A percentile compares a stretch with the other conserved stretches of the same genome.
Evolutionary conservation across 2,329 filamentous ascomycete genomes (phyloP).

Genomic region (Aureobasidium sp.): DNA sequence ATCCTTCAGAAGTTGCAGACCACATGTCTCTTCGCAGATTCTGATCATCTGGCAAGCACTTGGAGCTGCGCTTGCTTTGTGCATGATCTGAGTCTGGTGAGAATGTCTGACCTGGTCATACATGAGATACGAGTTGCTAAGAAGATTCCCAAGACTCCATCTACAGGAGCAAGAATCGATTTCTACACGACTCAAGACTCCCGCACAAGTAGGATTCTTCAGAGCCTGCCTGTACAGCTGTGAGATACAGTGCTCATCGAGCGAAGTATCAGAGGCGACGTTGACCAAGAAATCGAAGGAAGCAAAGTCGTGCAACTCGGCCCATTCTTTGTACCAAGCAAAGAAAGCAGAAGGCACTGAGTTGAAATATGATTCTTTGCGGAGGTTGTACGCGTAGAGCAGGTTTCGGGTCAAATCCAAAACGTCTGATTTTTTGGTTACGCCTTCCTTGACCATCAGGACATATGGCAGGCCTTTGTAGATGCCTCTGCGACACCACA

Average conservation of each 20-base stretch:
- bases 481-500: constrained; percentile 33
- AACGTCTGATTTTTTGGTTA: constrained; percentile 44
- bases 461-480: constrained; percentile 41
- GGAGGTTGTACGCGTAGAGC: constrained; percentile 40
- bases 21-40: constrained; percentile 38
- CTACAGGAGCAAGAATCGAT: constrained; percentile 37
- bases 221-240: constrained; percentile 33
- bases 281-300: constrained; percentile 15
- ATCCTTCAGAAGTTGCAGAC: constrained; percentile 27
- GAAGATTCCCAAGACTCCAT: constrained; percentile 34
- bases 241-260: constrained; percentile 37
- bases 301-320: constrained; percentile 1
- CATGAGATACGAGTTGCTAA: constrained; percentile 28
- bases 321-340: constrained; percentile 5
- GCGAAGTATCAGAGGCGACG: constrained; percentile 34
- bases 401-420: constrained; percentile 43
- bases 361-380: constrained; percentile 24
- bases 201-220: constrained; percentile 35
- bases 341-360: constrained; percentile 11
- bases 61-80: constrained; percentile 42
- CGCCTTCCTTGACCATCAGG: constrained; percentile 42
- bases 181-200: constrained; percentile 42
- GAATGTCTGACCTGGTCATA: constrained; percentile 28
- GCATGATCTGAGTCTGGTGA: constrained; percentile 42
- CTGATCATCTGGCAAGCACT: constrained; percentile 44